These are phyloP conservation scores for Cardamine occulta DNA, from an alignment of 345 rosid genomes.

Conservation along the genomic window DNA sequence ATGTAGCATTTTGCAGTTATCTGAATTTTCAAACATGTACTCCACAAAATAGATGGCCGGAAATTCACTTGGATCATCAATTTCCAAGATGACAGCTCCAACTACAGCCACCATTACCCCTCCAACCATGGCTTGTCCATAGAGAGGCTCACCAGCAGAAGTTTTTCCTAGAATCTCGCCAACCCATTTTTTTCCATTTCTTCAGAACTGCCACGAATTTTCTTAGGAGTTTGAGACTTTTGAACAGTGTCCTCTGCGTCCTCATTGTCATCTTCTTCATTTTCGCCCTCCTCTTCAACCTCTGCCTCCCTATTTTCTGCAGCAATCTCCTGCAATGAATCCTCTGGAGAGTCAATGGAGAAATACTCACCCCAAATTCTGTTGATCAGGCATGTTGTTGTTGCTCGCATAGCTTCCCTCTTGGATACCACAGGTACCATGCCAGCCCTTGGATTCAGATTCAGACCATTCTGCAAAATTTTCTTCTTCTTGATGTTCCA, in stretches of 20 bases:
- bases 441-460: too few species aligned
- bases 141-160: constrained; percentile 53
- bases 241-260: constrained; percentile 48
- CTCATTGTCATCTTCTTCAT: constrained; percentile 54
- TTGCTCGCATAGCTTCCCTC: constrained; percentile 46
- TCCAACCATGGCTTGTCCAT: constrained; percentile 53
- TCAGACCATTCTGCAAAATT: too few species aligned
- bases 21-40: constrained; percentile 59
- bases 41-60: constrained; percentile 63
- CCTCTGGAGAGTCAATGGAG: constrained; percentile 65
- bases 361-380: constrained; percentile 87
- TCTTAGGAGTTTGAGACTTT: constrained; percentile 42
- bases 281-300: constrained; percentile 37
- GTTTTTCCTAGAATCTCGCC: constrained; percentile 51
- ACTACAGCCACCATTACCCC: constrained; percentile 60
- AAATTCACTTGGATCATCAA: constrained; percentile 44
- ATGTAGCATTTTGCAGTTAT: constrained; percentile 61
- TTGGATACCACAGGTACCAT: too few species aligned
- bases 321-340: constrained; percentile 42
- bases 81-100: constrained; percentile 51
- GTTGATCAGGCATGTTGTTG: constrained; percentile 75
- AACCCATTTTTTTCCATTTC: constrained; percentile 58
- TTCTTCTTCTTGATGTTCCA: constrained; percentile 64
- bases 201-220: constrained; percentile 34
- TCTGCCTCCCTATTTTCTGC: constrained; percentile 51